Conservation (phyloP, 2,329 filamentous ascomycete species). For the Talaromyces rugulosus region DNA sequence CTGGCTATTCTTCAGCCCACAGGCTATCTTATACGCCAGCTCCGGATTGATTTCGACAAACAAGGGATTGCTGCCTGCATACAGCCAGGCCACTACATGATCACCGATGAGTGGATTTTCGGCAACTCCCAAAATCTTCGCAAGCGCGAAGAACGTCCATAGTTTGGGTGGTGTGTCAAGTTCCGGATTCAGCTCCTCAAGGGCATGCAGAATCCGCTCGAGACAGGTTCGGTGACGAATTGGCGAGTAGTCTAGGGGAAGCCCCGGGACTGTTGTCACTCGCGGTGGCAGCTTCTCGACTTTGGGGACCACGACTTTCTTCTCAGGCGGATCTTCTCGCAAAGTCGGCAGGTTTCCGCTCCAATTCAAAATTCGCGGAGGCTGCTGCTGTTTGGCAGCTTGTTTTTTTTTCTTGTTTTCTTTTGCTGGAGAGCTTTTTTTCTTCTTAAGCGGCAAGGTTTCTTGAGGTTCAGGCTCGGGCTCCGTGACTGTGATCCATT, state of each 20-base stretch:
- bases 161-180: conserved; percentile 63
- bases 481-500: conserved; percentile 2
- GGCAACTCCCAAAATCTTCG: conserved; percentile 52
- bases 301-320: not conserved
- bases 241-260: conserved; percentile 56
- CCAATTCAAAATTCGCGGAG: not conserved
- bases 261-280: not conserved
- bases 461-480: not conserved
- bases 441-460: not conserved
- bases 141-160: conserved; percentile 63
- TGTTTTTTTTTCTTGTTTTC: not conserved
- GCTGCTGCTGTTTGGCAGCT: not conserved
- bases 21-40: conserved; percentile 55
- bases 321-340: not conserved
- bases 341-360: conserved; percentile 8
- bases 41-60: conserved; percentile 64
- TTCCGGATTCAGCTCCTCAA: conserved; percentile 52
- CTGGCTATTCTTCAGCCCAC: conserved; percentile 29
- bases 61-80: conserved; percentile 49
- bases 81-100: conserved; percentile 56
- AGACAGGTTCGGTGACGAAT: conserved; percentile 62
- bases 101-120: conserved; percentile 35
- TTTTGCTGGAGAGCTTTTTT: not conserved
- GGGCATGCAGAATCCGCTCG: conserved; percentile 55
- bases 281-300: not conserved